Evolutionary conservation across 192 early-diverging fungal species (phyloP).

Genomic region (Umbelopsis ramanniana): DNA sequence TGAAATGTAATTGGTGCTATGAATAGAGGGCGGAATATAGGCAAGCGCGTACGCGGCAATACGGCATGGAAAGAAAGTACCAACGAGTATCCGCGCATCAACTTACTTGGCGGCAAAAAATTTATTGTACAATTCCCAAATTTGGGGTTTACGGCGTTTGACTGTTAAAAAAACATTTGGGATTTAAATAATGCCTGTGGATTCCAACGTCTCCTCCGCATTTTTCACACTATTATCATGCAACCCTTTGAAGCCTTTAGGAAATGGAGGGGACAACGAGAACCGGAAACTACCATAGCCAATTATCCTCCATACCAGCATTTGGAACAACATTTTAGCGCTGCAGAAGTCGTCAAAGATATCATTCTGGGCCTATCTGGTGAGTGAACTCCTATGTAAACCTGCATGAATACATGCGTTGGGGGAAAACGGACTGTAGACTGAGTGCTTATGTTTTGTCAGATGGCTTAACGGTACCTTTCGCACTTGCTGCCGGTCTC

Average conservation of each 20-base stretch:
- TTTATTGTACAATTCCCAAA: not conserved
- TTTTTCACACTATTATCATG: not conserved
- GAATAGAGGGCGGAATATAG: no score
- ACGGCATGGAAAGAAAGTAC: no score
- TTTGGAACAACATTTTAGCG: slow-evolving; percentile 48
- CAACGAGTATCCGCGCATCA: not conserved
- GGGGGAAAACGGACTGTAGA: no score
- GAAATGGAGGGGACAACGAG: not conserved
- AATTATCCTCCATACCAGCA: slow-evolving; percentile 42
- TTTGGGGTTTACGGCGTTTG: not conserved
- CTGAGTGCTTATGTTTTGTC: not conserved
- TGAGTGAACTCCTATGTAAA: not conserved
- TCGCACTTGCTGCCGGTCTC: slow-evolving; percentile 70
- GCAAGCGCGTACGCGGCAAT: no score
- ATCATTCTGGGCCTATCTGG: slow-evolving; percentile 50
- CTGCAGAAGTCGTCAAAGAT: slow-evolving; percentile 49
- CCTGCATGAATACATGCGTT: not conserved
- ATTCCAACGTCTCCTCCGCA: not conserved
- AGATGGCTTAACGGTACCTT: slow-evolving; percentile 62
- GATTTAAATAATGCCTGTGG: not conserved
- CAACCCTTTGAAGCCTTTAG: slow-evolving; percentile 14
- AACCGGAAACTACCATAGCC: not conserved
- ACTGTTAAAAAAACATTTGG: not conserved
- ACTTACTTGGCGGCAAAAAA: not conserved
- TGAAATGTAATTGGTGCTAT: no score